These are phyloP conservation scores for Pyropia yezoensis DNA, from an alignment of 23 red algal genomes.

Conservation along the genomic window DNA sequence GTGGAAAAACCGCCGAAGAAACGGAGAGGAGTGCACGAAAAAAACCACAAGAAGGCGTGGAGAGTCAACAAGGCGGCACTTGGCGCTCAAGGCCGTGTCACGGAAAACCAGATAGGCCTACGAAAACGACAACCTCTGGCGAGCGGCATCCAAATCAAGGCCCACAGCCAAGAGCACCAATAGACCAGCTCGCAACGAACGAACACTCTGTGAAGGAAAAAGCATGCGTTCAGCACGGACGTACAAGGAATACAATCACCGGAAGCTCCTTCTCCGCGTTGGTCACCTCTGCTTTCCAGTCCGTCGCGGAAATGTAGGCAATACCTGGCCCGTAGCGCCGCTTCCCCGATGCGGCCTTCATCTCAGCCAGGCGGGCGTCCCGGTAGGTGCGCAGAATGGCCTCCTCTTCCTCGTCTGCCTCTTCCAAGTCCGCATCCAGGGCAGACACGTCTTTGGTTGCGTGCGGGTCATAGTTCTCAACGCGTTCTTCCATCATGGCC, in stretches of 20 bases:
- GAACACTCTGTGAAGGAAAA: too few species aligned
- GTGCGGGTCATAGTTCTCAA: conserved; percentile 68
- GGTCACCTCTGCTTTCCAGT: conserved; percentile 75
- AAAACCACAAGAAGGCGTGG: too few species aligned
- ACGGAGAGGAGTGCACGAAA: too few species aligned
- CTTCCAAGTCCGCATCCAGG: conserved; percentile 74
- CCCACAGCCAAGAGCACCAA: too few species aligned
- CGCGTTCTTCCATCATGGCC: conserved; percentile 38
- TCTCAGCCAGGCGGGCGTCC: conserved; percentile 33
- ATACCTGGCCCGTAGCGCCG: conserved; percentile 57
- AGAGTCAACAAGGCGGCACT: too few species aligned
- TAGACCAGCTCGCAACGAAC: too few species aligned
- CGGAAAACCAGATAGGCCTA: too few species aligned
- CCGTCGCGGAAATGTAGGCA: conserved; percentile 38
- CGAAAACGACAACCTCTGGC: too few species aligned
- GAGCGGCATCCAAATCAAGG: too few species aligned
- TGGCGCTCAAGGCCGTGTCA: too few species aligned
- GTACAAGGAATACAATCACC: conserved; percentile 61
- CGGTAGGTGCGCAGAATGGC: conserved; percentile 50
- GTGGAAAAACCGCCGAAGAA: neutral
- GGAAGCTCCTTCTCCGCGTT: conserved; percentile 39
- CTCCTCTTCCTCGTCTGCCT: conserved; percentile 76
- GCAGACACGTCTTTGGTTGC: conserved; percentile 34
- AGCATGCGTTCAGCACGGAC: conserved; percentile 1
- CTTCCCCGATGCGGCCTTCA: conserved; percentile 29